These are phyloP conservation scores for Helianthus annuus DNA, from an alignment of 129 eudicot genomes.

Conservation along the genomic window HanXRQr2.0-SUNRISE NC_035441.2:174734831-174735330, in stretches of 20 bases:
- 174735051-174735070: constrained; percentile 61
- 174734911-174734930: constrained; percentile 87
- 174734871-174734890: constrained; percentile 64
- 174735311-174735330: constrained; percentile 6
- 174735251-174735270: neutral
- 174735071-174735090: constrained; percentile 59
- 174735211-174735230: constrained; percentile 12
- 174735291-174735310: neutral
- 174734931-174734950: constrained; percentile 88
- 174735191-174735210: constrained; percentile 3
- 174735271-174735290: neutral
- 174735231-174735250: constrained; percentile 12
- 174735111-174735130: constrained; percentile 85
- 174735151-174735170: constrained; percentile 11
- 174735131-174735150: constrained; percentile 69
- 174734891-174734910: constrained; percentile 78
- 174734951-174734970: constrained; percentile 76
- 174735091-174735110: constrained; percentile 65
- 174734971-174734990: constrained; percentile 68
- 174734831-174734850: constrained; percentile 60
- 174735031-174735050: constrained; percentile 85
- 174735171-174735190: constrained; percentile 11
- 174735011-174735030: constrained; percentile 83
- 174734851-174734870: constrained; percentile 82
- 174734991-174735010: constrained; percentile 67